Base-by-base conservation (phyloP, 345 rosid species). In the Bretschneidera sinensis region DNA sequence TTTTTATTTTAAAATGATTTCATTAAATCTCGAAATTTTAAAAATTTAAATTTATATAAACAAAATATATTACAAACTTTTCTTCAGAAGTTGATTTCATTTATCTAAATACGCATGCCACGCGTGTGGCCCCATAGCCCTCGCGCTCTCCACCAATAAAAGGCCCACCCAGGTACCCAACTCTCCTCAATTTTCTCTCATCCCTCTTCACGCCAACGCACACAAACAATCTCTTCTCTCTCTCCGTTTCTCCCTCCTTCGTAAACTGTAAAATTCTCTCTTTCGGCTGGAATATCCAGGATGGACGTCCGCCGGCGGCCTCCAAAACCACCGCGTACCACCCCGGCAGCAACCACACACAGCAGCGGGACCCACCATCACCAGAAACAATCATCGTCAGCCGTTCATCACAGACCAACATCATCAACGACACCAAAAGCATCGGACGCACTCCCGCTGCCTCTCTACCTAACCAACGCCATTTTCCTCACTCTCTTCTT, bases 401-500 rank as follows among this genome's bases (percentile, higher is more conserved):
- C 33, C 70, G 33, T 61, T 31, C 4, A 57, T 60, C 34, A 20
- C 60, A 17, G 43, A 23, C 0, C 62, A 34, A 17, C 33, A 52
- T 54, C 59, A 0, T 4, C 71, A 6, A 19, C 69, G 0, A 53
- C 77, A 0, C 51, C 83, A 0, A 84, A 82, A 51, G 96, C 96
- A 0, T 85, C 92, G 13, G 97, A 88, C 51, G 96, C 97, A 1
- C 88, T 91, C 21, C 96, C 91, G 7, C 80, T 88, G 14, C 96
- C 97, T 1, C 77, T 88, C 8, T 84, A 85, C 71, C 78, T 91
- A 16, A 84, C 94, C 17, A 88, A 88, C 78, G 78, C 84, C 66
- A 68, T 91, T 57, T 88, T 91, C 88, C 84, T 91, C 85, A 83
- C 85, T 4, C 88, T 91, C 59, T 91, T 91, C 80, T 91, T 91